Base-by-base conservation (phyloP, 2,329 filamentous ascomycete species). In the Talaromyces sp. region DNA sequence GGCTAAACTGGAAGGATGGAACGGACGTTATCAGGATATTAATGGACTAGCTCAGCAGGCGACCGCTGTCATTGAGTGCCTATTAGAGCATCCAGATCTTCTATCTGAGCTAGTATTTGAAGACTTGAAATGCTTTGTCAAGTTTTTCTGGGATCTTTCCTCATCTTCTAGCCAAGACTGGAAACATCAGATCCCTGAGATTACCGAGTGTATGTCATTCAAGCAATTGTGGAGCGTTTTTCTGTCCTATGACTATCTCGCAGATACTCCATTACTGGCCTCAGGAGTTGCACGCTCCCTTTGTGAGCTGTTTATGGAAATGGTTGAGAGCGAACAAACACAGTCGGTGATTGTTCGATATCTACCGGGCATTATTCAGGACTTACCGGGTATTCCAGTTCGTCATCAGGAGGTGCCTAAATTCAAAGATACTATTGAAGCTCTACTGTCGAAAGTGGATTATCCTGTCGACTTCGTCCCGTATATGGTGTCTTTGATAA, bases 231-330 rank as follows among this genome's bases (percentile, higher is more conserved):
- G 78, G 78, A 69, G 72, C 35, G 72, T 72, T 47, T 69, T 80
- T 37, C 72, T 75, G 7, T 80, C 77, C 24, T 73, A 78, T 56
- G 77, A 79, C 50, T 80, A 79, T 64, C 70, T 79, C 24, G 71
- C 78, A 24, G 73, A 73, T 39, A 69, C 72, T 8, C 72, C 76
- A 24, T 68, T 66, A 13, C 70, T 79, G 60, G 75, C 75, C 13
- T 70, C 70, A 16, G 78, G 78, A 60, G 33, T 80, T 16, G 70
- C 74, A 11, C 66, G 69, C 41, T 72, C 79, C 1, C 70, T 80
- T 24, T 74, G 72, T 31, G 71, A 74, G 37, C 7, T 57, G 9
- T 56, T 63, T 24, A 33, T 56, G 60, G 63, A 59, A 33, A 27
- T 45, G 19, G 14, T 43, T 33, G 56, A 59, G 22, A 45, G 11